phyloP scores from a whole-genome alignment of 768 basidiomycete genomes.

The Candolleomyces aberdarensis region DNA sequence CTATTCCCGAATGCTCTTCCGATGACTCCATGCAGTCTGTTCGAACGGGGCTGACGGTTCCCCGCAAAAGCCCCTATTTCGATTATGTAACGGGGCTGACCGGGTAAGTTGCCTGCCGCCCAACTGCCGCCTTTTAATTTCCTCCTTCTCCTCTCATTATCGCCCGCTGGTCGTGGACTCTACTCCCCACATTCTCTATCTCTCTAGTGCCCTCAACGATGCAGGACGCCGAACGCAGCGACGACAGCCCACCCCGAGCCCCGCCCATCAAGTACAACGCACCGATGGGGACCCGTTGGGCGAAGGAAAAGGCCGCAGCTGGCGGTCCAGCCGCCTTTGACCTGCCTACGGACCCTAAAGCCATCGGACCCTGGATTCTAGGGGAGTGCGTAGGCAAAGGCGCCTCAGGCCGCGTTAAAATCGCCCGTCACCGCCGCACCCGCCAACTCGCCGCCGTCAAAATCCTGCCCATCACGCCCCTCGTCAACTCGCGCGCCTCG shows the following conservation, averaged over 20 bases:
- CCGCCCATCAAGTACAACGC: constrained; percentile 71
- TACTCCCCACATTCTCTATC: constrained; percentile 23
- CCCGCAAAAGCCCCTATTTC: background rate
- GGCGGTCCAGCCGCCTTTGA: constrained; percentile 72
- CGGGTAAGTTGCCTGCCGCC: background rate
- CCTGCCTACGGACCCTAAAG: constrained; percentile 78
- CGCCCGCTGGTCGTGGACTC: constrained; percentile 44
- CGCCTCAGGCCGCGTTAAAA: constrained; percentile 90
- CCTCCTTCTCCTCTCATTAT: constrained; percentile 14
- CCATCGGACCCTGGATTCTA: constrained; percentile 88
- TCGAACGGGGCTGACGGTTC: background rate
- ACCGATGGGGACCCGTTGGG: constrained; percentile 79
- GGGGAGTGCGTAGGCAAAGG: constrained; percentile 95
- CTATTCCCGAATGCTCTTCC: no score
- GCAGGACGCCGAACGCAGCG: constrained; percentile 40
- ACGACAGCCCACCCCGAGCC: constrained; percentile 62
- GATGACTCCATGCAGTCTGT: background rate
- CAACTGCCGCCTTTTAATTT: constrained; percentile 3
- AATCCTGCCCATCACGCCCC: constrained; percentile 82
- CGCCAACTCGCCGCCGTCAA: constrained; percentile 95
- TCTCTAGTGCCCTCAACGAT: constrained; percentile 27
- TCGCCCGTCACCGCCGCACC: constrained; percentile 82
- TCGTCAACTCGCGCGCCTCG: constrained; percentile 70
- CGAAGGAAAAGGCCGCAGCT: constrained; percentile 82
- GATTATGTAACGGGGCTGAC: constrained; percentile 6